Evolutionary conservation across 495 filamentous ascomycete species (phyloP), one percentile per base, ranked within the genome.

Genomic region (Staphylotrichum longicolle): DNA sequence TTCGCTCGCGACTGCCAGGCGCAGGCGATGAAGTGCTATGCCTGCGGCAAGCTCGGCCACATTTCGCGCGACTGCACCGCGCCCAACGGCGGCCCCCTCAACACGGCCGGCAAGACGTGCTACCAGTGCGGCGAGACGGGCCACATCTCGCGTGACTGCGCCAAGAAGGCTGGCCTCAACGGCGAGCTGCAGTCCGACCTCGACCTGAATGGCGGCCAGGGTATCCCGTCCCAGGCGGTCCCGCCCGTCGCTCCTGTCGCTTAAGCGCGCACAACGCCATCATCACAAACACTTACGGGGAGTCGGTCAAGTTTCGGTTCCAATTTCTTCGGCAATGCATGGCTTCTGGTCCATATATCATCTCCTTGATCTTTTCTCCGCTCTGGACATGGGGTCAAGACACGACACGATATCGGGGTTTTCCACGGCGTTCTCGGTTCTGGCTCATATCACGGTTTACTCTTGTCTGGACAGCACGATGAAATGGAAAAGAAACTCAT

Each of bases 1-100:
- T 99, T 91, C 70, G 94, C 95, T 54, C 89, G 95, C 63, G 95
- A 99, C 74, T 99, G 95, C 82, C 95, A 99, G 80, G 94, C 94
- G 63, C 95, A 98, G 79, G 92, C 93, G 57, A 96, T 96, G 92
- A 99, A 99, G 78, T 99, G 95, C 84, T 99, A 98, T 75, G 93
- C 95, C 64, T 99, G 95, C 74, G 95, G 95, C 72, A 98, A 98
- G 79, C 85, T 96, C 54, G 94, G 94, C 48, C 94, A 98, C 80
- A 98, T 98, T 75, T 96, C 91, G 30, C 87, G 93, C 65, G 94
- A 99, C 78, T 99, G 94, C 80, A 96, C 92, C 30, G 90, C 95
- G 54, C 95, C 95, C 57, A 97, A 97, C 74, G 95, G 95, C 50
- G 95, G 95, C 27, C 92, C 93, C 40, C 82, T 98, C 66, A 96